phyloP scores from a whole-genome alignment of 495 filamentous ascomycete species.

The Tirmania nivea region DNA sequence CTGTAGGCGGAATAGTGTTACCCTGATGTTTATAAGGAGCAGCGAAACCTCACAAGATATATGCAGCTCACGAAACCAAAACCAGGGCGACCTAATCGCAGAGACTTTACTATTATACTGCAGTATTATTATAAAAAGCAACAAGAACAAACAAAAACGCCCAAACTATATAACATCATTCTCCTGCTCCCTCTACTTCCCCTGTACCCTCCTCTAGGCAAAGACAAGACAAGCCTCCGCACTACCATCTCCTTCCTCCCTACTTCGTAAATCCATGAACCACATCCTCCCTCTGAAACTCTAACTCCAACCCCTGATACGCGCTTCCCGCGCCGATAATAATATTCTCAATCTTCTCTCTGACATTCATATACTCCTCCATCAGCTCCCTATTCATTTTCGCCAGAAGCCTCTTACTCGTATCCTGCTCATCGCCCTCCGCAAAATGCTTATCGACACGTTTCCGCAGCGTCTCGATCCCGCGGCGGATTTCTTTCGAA shows the following conservation, averaged over 20 bases:
- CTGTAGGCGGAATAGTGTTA: no score
- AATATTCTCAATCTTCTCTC: constrained; percentile 45
- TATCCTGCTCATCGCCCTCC: constrained; percentile 48
- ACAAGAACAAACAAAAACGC: no score
- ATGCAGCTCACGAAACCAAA: no score
- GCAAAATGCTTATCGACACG: constrained; percentile 93
- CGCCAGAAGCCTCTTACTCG: constrained; percentile 45
- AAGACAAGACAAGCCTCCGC: no score
- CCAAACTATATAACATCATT: no score
- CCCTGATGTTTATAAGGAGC: no score
- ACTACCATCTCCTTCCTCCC: background rate
- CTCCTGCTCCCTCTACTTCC: no score
- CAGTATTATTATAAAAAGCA: no score
- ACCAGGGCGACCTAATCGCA: no score
- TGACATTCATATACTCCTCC: constrained; percentile 48
- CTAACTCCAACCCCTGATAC: constrained; percentile 33
- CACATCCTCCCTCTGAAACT: constrained; percentile 39
- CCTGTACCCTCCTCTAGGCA: no score
- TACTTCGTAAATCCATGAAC: constrained; percentile 29
- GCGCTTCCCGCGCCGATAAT: constrained; percentile 39
- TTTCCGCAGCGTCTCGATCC: constrained; percentile 67
- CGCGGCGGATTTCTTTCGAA: constrained; percentile 57
- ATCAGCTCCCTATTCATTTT: constrained; percentile 69
- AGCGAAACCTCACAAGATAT: no score
- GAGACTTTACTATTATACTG: no score